phyloP scores from a whole-genome alignment of 768 basidiomycete species.

The Amanita polypyramis region DNA sequence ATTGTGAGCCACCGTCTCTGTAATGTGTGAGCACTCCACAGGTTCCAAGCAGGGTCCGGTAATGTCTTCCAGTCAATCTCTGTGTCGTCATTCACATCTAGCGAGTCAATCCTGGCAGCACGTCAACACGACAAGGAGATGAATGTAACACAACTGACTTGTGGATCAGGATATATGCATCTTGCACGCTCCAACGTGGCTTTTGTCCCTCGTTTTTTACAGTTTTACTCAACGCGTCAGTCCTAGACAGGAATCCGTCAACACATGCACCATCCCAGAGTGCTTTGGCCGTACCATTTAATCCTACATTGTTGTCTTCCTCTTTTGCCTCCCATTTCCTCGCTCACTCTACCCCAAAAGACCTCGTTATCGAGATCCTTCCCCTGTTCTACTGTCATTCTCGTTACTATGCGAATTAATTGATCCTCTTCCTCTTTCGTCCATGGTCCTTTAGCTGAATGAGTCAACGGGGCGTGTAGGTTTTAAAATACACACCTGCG shows the following conservation, averaged over 20 bases:
- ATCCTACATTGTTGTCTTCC: slow-evolving; percentile 80
- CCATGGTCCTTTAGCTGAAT: slow-evolving; percentile 44
- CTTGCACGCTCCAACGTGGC: slow-evolving; percentile 65
- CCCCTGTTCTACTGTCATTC: slow-evolving; percentile 65
- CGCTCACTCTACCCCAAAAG: slow-evolving; percentile 73
- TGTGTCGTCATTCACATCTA: slow-evolving; percentile 68
- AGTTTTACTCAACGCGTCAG: slow-evolving; percentile 61
- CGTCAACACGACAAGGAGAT: not conserved
- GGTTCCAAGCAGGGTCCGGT: slow-evolving; percentile 66
- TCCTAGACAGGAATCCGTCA: slow-evolving; percentile 33
- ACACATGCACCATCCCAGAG: not conserved
- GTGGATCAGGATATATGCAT: slow-evolving; percentile 73
- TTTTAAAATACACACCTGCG: slow-evolving; percentile 29
- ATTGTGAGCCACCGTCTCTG: slow-evolving; percentile 76
- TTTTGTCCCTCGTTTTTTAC: slow-evolving; percentile 64
- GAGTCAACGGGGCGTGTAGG: not conserved
- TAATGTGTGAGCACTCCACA: slow-evolving; percentile 74
- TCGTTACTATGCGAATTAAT: slow-evolving; percentile 63
- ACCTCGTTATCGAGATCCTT: slow-evolving; percentile 68
- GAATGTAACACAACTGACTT: slow-evolving; percentile 39
- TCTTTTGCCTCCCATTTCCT: slow-evolving; percentile 66
- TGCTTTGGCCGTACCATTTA: slow-evolving; percentile 52
- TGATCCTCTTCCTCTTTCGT: slow-evolving; percentile 71
- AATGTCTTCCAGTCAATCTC: slow-evolving; percentile 82
- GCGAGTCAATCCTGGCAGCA: slow-evolving; percentile 50